phyloP scores from a whole-genome alignment of 2,329 filamentous ascomycete genomes.

The Blumeria graminis region DNA sequence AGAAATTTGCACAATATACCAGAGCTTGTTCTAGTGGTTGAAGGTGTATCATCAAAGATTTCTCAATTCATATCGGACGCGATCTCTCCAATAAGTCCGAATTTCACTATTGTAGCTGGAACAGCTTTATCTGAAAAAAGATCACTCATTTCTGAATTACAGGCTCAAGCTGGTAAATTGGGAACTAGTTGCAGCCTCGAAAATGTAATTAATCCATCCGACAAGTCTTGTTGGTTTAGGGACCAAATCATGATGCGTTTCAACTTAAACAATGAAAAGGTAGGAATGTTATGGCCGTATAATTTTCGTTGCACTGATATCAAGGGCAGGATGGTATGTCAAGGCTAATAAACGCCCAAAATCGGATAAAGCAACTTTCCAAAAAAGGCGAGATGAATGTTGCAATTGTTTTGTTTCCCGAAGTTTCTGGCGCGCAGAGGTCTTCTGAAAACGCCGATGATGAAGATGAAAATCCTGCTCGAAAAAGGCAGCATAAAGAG shows the following conservation, averaged over 20 bases:
- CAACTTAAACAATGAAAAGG: constrained; percentile 10
- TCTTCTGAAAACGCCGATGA: constrained; percentile 10
- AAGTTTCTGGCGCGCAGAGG: constrained; percentile 7
- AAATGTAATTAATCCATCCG: constrained; percentile 13
- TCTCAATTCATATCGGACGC: constrained; percentile 20
- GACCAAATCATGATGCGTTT: constrained; percentile 10
- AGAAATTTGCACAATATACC: constrained; percentile 6
- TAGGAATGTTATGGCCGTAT: constrained; percentile 3
- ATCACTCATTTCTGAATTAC: constrained; percentile 14
- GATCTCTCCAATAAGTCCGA: constrained; percentile 18
- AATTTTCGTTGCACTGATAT: constrained; percentile 1
- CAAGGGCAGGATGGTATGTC: constrained; percentile 5
- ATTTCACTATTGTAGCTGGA: constrained; percentile 25
- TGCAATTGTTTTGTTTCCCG: constrained; percentile 12
- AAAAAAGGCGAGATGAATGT: constrained; percentile 12
- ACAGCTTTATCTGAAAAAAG: constrained; percentile 16
- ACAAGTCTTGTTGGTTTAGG: constrained; percentile 16
- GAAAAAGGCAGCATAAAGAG: constrained; percentile 3
- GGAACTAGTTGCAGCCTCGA: constrained; percentile 8
- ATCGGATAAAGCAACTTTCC: constrained; percentile 10
- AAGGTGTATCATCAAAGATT: constrained; percentile 27
- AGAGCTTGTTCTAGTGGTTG: constrained; percentile 35
- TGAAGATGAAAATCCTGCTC: constrained; percentile 6
- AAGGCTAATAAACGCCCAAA: constrained; percentile 7
- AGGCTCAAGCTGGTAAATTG: constrained; percentile 8